Base-by-base conservation (phyloP, 805 yeast genomes). In the Starmera caribaea region DNA sequence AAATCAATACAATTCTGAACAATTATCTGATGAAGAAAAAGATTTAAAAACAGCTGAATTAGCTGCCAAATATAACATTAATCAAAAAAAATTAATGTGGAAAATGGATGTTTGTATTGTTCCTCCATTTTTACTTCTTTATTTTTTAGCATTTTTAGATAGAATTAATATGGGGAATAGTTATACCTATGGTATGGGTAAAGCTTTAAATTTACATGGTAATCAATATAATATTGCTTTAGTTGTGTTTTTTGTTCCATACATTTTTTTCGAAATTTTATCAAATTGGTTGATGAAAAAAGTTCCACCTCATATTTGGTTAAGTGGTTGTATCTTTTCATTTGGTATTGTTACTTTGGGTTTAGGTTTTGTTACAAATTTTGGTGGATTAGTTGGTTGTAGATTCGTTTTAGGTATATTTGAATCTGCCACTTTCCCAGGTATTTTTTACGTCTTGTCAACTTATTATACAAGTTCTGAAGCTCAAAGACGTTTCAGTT, bases 81-180 rank as follows among this genome's bases (percentile, higher is more conserved):
- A 81, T 54, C 76, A 79, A 30, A 61, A 51, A 34, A 69, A 63
- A 47, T 59, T 83, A 26, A 72, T 74, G 74, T 63, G 75, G 69
- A 82, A 81, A 50, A 65, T 79, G 27, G 90, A 83, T 51, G 40
- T 75, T 1, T 74, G 84, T 44, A 77, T 84, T 31, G 78, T 83
- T 26, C 87, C 89, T 5, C 78, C 87, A n/a, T 79, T 85, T 35
- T 66, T 71, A 24, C 52, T 63, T 27, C 60, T 73, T 29, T 73
- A 72, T 44, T 63, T 73, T 44, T 55, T 73, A 40, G 68, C 73
- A 38, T 73, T 66, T 46, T 57, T 73, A 38, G 79, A 73, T 51
- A 50, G 79, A 38, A 68, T 70, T 45, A 73, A 72, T 46, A 69
- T 74, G 45, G 79, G 78, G 11, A 66, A 71, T 48, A 78, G 78